Conservation (phyloP, 306 rosid genomes). For the Vachellia collinsii region DNA sequence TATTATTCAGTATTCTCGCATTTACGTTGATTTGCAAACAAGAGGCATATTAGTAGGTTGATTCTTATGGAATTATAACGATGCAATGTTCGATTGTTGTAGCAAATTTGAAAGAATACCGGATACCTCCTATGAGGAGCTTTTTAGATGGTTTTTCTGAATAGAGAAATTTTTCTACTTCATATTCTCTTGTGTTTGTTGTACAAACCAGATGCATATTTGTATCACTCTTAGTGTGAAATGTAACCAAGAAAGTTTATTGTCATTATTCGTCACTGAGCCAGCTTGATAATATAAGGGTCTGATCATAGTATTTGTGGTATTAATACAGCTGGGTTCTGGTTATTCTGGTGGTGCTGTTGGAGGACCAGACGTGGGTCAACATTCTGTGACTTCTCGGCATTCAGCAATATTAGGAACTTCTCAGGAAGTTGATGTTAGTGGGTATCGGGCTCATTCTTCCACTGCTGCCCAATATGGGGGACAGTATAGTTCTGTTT, state of each 20-base stretch:
- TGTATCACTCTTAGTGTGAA: no score
- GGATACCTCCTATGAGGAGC: not conserved
- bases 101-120: not conserved
- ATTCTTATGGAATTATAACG: not conserved
- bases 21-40: not conserved
- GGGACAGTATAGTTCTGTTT: slow-evolving; percentile 88
- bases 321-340: slow-evolving; percentile 62
- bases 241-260: no score
- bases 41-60: not conserved
- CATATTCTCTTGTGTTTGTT: not conserved
- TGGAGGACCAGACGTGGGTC: slow-evolving; percentile 80
- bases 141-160: not conserved
- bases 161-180: not conserved
- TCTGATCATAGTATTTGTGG: slow-evolving; percentile 29
- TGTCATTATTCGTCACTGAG: no score
- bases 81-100: not conserved
- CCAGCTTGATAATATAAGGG: no score
- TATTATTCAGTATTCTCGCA: not conserved
- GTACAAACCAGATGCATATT: not conserved
- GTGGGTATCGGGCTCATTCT: slow-evolving; percentile 71
- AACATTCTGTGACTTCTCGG: slow-evolving; percentile 71
- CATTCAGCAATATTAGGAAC: slow-evolving; percentile 78
- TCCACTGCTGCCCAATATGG: slow-evolving; percentile 78
- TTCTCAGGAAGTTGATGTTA: slow-evolving; percentile 75
- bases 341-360: slow-evolving; percentile 75